Base-by-base conservation (phyloP, 495 filamentous ascomycete genomes). In the Penicillium tannophilum region DNA sequence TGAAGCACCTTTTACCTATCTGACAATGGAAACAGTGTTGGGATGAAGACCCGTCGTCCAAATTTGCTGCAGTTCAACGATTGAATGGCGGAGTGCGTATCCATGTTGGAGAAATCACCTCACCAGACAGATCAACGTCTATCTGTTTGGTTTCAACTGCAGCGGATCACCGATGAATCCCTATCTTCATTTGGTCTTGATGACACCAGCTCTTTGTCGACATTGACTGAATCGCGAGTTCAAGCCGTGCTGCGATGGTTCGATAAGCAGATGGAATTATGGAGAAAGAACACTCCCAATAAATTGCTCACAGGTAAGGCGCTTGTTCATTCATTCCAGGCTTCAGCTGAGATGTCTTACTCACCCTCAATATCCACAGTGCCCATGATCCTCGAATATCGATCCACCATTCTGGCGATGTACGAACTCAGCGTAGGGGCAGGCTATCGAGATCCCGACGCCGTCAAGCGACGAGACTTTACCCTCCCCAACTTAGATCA, bases 401-500 rank as follows among this genome's bases (percentile, higher is more conserved):
- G 79, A 53, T 72, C 74, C 51, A 70, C 72, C 24, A 66, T 74
- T 28, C 71, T 84, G 9, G 75, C 74, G 28, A 70, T 83, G 55
- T 81, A 83, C 58, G 80, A 84, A 62, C 52, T 82, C 8, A 79
- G 76, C 36, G 66, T 82, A 33, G 76, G 80, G 42, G 76, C 80
- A 56, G 80, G 81, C 14, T 81, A 83, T 56, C 74, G 77, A 28
- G 76, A 79, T 12, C 77, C 77, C n/a, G 75, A 79, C 55, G 70
- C 75, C 4, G 61, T 76, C 33, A 74, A 72, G 54, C 63, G 62
- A 23, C 67, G 69, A 53, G 76, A 71, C 41, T 76, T 75, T 62
- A 72, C 70, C 0, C 72, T 82, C 59, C 73, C 72, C 26, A 52
- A 74, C 47, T 53, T 74, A 56, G 62, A 77, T 24, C 73, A 63